Conservation (phyloP, 2,329 filamentous ascomycete genomes). For the Clonostachys chloroleuca region DNA sequence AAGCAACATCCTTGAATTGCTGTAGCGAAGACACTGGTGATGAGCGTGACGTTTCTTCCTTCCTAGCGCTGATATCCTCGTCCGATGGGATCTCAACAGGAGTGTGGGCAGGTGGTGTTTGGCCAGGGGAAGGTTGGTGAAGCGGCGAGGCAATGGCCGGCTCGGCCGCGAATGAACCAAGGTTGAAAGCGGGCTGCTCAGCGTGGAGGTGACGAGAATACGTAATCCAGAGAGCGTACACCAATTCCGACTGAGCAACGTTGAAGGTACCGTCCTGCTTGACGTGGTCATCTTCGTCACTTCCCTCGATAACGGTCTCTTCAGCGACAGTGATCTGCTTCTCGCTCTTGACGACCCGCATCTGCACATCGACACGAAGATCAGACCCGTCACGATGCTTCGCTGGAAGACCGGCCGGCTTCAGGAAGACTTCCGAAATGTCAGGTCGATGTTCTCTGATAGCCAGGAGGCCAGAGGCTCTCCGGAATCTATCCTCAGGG, state of each 20-base stretch:
- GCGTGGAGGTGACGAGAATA: constrained; percentile 92
- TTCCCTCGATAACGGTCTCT: constrained; percentile 60
- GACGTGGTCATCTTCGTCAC: constrained; percentile 45
- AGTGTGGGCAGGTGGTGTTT: constrained; percentile 53
- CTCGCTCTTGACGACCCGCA: constrained; percentile 92
- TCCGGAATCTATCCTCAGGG: constrained; percentile 91
- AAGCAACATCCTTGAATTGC: constrained; percentile 53
- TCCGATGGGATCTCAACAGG: constrained; percentile 54
- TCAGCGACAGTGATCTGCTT: constrained; percentile 57
- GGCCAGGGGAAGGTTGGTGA: constrained; percentile 74
- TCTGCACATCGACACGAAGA: constrained; percentile 91
- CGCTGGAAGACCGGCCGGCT: constrained; percentile 79
- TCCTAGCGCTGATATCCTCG: constrained; percentile 39
- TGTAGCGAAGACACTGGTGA: constrained; percentile 39
- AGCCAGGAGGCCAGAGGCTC: constrained; percentile 78
- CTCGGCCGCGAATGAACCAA: constrained; percentile 25
- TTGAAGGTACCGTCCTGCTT: constrained; percentile 35
- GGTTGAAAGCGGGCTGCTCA: constrained; percentile 53
- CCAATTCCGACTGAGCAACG: constrained; percentile 63
- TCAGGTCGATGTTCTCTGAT: constrained; percentile 80
- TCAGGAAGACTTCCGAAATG: constrained; percentile 72
- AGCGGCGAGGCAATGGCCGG: constrained; percentile 49
- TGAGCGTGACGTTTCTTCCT: constrained; percentile 31
- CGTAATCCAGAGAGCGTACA: constrained; percentile 95
- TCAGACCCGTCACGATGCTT: constrained; percentile 87